phyloP scores from a whole-genome alignment of 2,329 filamentous ascomycete genomes.

The Daldinia sp. region DNA sequence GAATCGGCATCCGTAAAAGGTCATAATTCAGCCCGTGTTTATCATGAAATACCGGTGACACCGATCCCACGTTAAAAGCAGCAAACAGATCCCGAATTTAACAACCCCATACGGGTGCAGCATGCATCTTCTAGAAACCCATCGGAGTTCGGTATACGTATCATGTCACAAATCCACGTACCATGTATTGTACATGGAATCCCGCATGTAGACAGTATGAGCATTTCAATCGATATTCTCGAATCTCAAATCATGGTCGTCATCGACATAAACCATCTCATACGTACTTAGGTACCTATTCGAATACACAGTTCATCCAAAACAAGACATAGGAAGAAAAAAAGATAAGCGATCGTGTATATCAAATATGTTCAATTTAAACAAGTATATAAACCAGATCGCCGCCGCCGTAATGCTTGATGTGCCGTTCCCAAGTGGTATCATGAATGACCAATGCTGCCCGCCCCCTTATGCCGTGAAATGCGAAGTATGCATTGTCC shows the following conservation, averaged over 20 bases:
- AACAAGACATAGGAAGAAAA: not conserved
- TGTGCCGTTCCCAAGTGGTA: conserved; percentile 43
- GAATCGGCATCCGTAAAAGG: not conserved
- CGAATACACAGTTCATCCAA: no score
- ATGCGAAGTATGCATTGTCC: conserved; percentile 29
- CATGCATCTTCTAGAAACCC: conserved; percentile 1
- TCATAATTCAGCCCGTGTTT: not conserved
- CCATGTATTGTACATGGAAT: not conserved
- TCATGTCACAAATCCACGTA: conserved; percentile 3
- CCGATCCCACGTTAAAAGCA: not conserved
- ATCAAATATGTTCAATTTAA: conserved; percentile 28
- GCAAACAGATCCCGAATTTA: not conserved
- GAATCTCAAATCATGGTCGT: not conserved
- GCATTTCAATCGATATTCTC: not conserved
- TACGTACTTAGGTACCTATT: not conserved
- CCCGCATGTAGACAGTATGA: not conserved
- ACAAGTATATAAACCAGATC: conserved; percentile 40
- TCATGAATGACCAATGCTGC: conserved; percentile 41
- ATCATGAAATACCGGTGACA: conserved; percentile 7
- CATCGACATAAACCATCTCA: no score
- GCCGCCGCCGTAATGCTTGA: conserved; percentile 43
- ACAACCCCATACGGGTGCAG: not conserved
- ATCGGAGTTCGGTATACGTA: not conserved
- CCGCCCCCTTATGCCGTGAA: conserved; percentile 38
- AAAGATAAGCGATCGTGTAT: not conserved